These are phyloP conservation scores for Jatropha multifida DNA, from an alignment of 441 rosid genomes.

Conservation along the genomic window DNA sequence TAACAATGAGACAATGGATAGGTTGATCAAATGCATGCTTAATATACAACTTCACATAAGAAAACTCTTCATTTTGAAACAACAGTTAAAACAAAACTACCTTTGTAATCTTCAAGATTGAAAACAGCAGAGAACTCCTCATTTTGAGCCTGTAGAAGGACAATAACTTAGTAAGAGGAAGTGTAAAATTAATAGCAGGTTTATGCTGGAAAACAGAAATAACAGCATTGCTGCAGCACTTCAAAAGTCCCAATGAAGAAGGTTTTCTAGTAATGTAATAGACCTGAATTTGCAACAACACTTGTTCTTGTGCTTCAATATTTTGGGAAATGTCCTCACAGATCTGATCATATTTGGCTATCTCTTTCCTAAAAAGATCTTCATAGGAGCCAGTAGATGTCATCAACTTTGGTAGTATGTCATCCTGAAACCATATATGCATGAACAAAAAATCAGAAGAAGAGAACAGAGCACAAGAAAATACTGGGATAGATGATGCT, in stretches of 20 bases:
- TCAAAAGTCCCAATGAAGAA: not conserved
- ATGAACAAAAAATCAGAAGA: slow-evolving; percentile 3
- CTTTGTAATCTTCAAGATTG: slow-evolving; percentile 95
- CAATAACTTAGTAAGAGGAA: not conserved
- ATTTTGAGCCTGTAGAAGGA: slow-evolving; percentile 71
- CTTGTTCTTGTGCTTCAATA: slow-evolving; percentile 85
- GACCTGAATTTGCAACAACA: slow-evolving; percentile 90
- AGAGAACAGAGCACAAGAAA: slow-evolving; percentile 14
- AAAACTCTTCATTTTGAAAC: slow-evolving; percentile 1
- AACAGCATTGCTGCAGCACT: not conserved
- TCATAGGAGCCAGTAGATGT: slow-evolving; percentile 81
- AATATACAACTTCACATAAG: not conserved
- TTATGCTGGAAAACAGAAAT: not conserved
- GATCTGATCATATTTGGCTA: slow-evolving; percentile 79
- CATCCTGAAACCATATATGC: slow-evolving; percentile 62
- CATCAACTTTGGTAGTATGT: slow-evolving; percentile 97
- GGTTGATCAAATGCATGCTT: not conserved
- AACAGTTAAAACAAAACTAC: slow-evolving; percentile 32
- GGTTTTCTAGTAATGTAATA: slow-evolving; percentile 19
- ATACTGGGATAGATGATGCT: not conserved
- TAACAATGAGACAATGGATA: not conserved
- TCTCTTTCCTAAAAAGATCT: slow-evolving; percentile 93
- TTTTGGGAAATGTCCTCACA: slow-evolving; percentile 83
- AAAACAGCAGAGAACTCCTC: slow-evolving; percentile 73
- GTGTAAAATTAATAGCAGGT: not conserved